Evolutionary conservation across 2,329 filamentous ascomycete species (phyloP).

Genomic region (Nemania diffusa): DNA sequence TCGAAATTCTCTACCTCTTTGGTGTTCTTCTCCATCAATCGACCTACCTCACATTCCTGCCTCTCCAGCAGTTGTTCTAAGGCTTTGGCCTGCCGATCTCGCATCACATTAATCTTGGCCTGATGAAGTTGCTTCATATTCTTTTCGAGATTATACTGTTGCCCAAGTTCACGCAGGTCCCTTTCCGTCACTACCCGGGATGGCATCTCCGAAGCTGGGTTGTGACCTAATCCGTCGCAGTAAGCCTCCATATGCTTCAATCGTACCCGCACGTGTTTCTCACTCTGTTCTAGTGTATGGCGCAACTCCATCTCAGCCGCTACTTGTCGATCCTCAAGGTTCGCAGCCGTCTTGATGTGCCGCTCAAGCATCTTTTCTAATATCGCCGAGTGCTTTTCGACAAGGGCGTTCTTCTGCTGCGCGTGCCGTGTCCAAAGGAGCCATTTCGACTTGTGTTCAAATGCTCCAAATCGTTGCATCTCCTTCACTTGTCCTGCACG

Average conservation of each 20-base stretch:
- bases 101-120: slow-evolving; percentile 71
- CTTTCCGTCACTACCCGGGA: slow-evolving; percentile 67
- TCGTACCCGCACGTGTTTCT: slow-evolving; percentile 65
- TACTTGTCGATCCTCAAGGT: slow-evolving; percentile 71
- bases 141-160: slow-evolving; percentile 70
- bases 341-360: slow-evolving; percentile 62
- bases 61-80: slow-evolving; percentile 68
- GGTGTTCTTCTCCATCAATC: slow-evolving; percentile 57
- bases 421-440: slow-evolving; percentile 63
- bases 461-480: slow-evolving; percentile 62
- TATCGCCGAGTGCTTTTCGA: slow-evolving; percentile 60
- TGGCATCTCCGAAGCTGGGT: slow-evolving; percentile 54
- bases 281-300: slow-evolving; percentile 64
- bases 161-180: slow-evolving; percentile 67
- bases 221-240: slow-evolving; percentile 64
- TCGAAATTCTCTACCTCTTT: slow-evolving; percentile 62
- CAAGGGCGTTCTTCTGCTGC: slow-evolving; percentile 57
- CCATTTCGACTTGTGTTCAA: slow-evolving; percentile 60
- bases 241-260: slow-evolving; percentile 75
- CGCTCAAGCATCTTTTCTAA: slow-evolving; percentile 65
- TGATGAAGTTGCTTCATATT: slow-evolving; percentile 68
- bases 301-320: slow-evolving; percentile 70
- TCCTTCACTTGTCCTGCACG: slow-evolving; percentile 60
- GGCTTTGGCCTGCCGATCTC: slow-evolving; percentile 70
- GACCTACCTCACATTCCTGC: slow-evolving; percentile 63